Conservation (phyloP, 73 alveolate genomes). For the Paramecium pentaurelia region DNA sequence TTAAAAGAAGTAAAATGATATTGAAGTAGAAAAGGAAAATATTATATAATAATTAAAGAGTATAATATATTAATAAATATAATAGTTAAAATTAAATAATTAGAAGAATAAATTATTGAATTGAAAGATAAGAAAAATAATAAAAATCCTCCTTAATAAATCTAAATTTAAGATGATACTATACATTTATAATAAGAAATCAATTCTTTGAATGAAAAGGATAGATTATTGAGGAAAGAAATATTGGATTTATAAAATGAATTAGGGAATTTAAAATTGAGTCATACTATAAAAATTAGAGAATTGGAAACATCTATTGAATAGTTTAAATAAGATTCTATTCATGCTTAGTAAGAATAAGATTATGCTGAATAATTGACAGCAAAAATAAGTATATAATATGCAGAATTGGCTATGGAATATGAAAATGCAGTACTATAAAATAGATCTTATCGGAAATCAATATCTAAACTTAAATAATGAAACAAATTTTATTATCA, state of each 20-base stretch:
- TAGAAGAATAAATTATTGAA: neutral
- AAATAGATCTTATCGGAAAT: slow-evolving; percentile 9
- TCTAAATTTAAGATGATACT: neutral
- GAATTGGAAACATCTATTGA: neutral
- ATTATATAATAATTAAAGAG: neutral
- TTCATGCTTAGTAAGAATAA: neutral
- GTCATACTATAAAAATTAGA: neutral
- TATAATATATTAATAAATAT: neutral
- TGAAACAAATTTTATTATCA: neutral
- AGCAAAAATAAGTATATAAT: neutral
- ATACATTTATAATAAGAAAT: neutral
- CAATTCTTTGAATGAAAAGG: neutral
- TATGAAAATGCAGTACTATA: neutral
- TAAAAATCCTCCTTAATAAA: neutral
- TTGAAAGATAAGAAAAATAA: neutral
- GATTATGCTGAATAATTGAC: slow-evolving; percentile 8
- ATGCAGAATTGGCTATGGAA: slow-evolving; percentile 42
- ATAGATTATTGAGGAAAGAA: neutral
- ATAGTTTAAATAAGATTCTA: neutral
- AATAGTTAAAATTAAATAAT: neutral
- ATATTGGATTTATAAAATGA: slow-evolving; percentile 12
- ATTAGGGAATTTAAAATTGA: neutral
- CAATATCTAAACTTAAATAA: neutral
- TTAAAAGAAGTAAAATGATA: neutral
- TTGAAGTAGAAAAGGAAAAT: neutral